These are phyloP conservation scores for Syncephalastrum contaminatum DNA, from an alignment of 371 early-diverging fungal species.

Conservation along the genomic window DNA sequence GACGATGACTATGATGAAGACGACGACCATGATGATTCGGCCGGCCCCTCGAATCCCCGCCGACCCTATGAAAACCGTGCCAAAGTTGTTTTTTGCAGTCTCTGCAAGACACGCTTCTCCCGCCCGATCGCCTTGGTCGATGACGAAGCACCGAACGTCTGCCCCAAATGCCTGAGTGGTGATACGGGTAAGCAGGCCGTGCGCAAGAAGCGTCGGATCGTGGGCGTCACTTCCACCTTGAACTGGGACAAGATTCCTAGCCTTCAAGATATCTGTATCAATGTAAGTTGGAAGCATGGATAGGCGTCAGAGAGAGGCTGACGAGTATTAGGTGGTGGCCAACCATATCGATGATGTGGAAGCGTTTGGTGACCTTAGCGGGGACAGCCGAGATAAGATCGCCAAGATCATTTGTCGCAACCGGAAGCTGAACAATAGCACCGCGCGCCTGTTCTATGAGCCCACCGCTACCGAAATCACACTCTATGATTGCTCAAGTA, in stretches of 20 bases:
- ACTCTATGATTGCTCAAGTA: constrained; percentile 82
- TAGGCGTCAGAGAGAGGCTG: neutral
- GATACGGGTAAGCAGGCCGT: constrained; percentile 23
- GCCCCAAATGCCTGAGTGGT: constrained; percentile 50
- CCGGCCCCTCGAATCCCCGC: constrained; percentile 39
- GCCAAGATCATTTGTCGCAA: constrained; percentile 79
- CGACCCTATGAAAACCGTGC: constrained; percentile 26
- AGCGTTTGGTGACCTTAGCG: constrained; percentile 77
- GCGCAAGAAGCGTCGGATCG: constrained; percentile 11
- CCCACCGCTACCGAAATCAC: constrained; percentile 52
- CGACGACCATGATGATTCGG: constrained; percentile 22
- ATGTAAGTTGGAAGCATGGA: constrained; percentile 30
- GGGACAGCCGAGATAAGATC: constrained; percentile 66
- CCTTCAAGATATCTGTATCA: constrained; percentile 67
- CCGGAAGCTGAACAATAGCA: constrained; percentile 65
- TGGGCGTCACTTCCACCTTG: constrained; percentile 18
- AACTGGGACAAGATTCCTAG: constrained; percentile 36
- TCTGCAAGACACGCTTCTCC: constrained; percentile 61
- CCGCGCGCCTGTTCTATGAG: constrained; percentile 72
- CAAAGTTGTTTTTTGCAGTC: constrained; percentile 57
- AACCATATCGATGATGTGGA: constrained; percentile 78
- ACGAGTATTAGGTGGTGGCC: constrained; percentile 54
- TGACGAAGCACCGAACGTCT: constrained; percentile 31
- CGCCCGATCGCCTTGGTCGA: constrained; percentile 26
- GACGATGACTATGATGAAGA: constrained; percentile 36